phyloP scores from a whole-genome alignment of 176 grass and related monocot genomes.

The Bolboschoenus planiculmis region DNA sequence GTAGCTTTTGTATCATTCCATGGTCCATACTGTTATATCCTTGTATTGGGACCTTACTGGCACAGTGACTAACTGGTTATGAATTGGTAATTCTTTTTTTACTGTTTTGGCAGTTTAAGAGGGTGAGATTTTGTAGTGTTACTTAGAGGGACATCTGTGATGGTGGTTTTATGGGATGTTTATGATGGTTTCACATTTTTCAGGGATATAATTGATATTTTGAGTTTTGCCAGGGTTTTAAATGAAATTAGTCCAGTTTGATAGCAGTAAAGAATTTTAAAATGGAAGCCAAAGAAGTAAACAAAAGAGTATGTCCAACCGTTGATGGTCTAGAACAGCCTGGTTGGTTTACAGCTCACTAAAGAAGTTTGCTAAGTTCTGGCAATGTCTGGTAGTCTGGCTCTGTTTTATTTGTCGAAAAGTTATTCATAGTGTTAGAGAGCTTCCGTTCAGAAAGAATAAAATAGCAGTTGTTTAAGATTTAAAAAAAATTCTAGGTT shows the following conservation, averaged over 20 bases:
- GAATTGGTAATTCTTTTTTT: neutral
- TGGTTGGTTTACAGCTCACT: neutral
- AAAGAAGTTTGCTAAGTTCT: neutral
- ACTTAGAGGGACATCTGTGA: neutral
- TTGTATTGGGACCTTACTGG: too few relatives aligned
- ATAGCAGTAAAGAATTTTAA: neutral
- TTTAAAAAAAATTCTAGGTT: constrained; percentile 42
- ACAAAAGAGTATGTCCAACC: neutral
- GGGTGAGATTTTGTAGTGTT: too few relatives aligned
- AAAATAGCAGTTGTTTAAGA: neutral
- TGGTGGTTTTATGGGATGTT: neutral
- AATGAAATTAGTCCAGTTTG: neutral
- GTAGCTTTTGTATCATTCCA: neutral
- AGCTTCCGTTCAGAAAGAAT: neutral
- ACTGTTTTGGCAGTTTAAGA: neutral
- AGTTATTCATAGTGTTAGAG: neutral
- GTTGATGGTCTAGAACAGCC: neutral
- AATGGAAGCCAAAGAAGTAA: neutral
- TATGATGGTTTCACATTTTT: neutral
- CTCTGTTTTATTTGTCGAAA: neutral
- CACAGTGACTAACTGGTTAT: neutral
- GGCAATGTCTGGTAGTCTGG: neutral
- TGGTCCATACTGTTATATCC: neutral
- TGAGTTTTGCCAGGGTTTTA: neutral
- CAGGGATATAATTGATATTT: neutral